Evolutionary conservation across 768 basidiomycete species (phyloP).

Genomic region (Plicaturopsis crispa): DNA sequence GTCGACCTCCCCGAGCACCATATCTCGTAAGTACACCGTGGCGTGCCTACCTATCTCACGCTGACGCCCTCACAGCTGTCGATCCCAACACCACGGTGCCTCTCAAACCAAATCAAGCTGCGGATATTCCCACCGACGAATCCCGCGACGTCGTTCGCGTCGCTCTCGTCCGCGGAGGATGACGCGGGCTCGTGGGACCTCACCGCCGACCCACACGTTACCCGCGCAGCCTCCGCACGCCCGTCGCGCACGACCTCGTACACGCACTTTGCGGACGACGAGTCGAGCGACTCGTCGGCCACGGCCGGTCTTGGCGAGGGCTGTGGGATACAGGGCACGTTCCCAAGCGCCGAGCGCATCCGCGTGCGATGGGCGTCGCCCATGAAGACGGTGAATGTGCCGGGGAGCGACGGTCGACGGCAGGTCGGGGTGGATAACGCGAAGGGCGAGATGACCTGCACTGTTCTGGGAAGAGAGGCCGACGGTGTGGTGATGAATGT

Average conservation of each 20-base stretch:
- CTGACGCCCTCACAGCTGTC: constrained; percentile 43
- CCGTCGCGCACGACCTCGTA: constrained; percentile 52
- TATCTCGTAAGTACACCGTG: constrained; percentile 45
- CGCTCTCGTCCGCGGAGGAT: constrained; percentile 69
- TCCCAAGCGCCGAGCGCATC: constrained; percentile 69
- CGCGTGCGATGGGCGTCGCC: constrained; percentile 76
- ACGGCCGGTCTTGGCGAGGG: constrained; percentile 48
- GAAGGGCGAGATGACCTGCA: constrained; percentile 59
- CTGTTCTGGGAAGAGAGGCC: constrained; percentile 42
- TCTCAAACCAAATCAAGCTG: constrained; percentile 68
- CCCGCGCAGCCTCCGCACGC: constrained; percentile 40
- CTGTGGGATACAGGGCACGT: constrained; percentile 67
- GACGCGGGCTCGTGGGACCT: constrained; percentile 67
- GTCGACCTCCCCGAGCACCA: constrained; percentile 64
- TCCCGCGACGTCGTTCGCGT: constrained; percentile 55
- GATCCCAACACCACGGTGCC: constrained; percentile 70
- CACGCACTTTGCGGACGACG: constrained; percentile 73
- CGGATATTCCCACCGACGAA: constrained; percentile 62
- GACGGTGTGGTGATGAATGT: constrained; percentile 57
- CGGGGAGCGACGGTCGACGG: constrained; percentile 44
- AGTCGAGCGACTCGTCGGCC: constrained; percentile 63
- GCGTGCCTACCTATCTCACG: background rate
- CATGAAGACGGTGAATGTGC: constrained; percentile 36
- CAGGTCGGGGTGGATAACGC: constrained; percentile 65
- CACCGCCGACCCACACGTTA: constrained; percentile 69